A percentile compares a stretch with the other conserved stretches of the same genome.
Conservation (phyloP, 345 rosid species). For the Clarkia xantiana region DNA sequence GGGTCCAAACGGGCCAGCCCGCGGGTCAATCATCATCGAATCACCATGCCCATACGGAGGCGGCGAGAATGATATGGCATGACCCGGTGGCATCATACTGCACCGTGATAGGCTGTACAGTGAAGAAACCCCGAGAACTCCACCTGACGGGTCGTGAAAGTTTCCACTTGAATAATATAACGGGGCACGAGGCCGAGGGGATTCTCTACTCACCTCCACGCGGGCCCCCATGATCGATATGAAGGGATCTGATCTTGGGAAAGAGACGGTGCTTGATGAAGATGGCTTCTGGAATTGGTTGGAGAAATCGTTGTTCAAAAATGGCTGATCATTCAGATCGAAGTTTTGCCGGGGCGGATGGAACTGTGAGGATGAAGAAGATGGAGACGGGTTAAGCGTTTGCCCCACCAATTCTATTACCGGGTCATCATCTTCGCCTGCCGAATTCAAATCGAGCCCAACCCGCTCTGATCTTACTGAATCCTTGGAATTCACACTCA, state of each 20-base stretch:
- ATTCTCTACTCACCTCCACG: slow-evolving; percentile 51
- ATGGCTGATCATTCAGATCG: slow-evolving; percentile 83
- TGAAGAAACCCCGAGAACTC: slow-evolving; percentile 40
- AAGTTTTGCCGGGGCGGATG: slow-evolving; percentile 55
- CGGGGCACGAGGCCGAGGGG: slow-evolving; percentile 25
- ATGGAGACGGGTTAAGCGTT: slow-evolving; percentile 39
- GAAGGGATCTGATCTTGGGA: slow-evolving; percentile 36
- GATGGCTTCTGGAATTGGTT: slow-evolving; percentile 28
- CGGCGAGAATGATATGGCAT: slow-evolving; percentile 39
- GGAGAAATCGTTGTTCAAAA: slow-evolving; percentile 26
- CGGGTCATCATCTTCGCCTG: slow-evolving; percentile 33
- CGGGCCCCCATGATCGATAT: slow-evolving; percentile 64
- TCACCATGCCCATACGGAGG: slow-evolving; percentile 47
- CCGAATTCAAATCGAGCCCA: slow-evolving; percentile 63
- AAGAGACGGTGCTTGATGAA: slow-evolving; percentile 20
- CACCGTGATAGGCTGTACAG: slow-evolving; percentile 42
- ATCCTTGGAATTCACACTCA: slow-evolving; percentile 39
- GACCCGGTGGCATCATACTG: slow-evolving; percentile 36
- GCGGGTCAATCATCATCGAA: slow-evolving; percentile 26
- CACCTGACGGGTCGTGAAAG: slow-evolving; percentile 29
- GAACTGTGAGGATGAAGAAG: slow-evolving; percentile 61
- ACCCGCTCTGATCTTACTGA: slow-evolving; percentile 52
- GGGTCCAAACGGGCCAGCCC: slow-evolving; percentile 50
- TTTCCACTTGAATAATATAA: slow-evolving; percentile 45
- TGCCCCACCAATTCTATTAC: too few relatives aligned